These are phyloP conservation scores for Allium sativum DNA, from an alignment of 106 monocot species.

Conservation along the genomic window DNA sequence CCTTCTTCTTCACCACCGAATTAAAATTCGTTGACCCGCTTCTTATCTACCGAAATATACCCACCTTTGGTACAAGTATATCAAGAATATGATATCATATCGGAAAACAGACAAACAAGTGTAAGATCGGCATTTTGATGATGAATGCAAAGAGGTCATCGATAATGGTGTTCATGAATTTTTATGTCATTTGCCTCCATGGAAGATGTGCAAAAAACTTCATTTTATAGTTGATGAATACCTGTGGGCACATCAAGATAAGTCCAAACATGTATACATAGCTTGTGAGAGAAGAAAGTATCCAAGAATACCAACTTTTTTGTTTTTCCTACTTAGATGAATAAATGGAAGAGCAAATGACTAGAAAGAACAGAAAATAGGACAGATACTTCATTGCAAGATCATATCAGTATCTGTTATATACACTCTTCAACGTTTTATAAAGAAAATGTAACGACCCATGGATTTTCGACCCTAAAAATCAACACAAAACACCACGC, in stretches of 20 bases:
- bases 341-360: slow-evolving; percentile 65
- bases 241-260: slow-evolving; percentile 98
- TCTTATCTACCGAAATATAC: slow-evolving; percentile 81
- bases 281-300: slow-evolving; percentile 82
- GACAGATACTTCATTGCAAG: slow-evolving; percentile 94
- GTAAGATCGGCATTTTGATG: slow-evolving; percentile 96
- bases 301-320: slow-evolving; percentile 99
- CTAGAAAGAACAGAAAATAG: slow-evolving; percentile 81
- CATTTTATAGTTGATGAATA: slow-evolving; percentile 94
- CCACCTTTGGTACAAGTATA: slow-evolving; percentile 96
- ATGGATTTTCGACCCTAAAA: too few species aligned
- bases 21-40: slow-evolving; percentile 81
- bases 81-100: slow-evolving; percentile 91
- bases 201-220: slow-evolving; percentile 92
- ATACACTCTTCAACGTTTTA: too few species aligned
- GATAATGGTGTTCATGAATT: slow-evolving; percentile 93
- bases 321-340: slow-evolving; percentile 83
- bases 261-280: slow-evolving; percentile 99
- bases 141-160: slow-evolving; percentile 93
- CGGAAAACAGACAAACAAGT: slow-evolving; percentile 91
- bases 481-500: too few species aligned
- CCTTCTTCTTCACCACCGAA: slow-evolving; percentile 87
- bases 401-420: too few species aligned
- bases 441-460: too few species aligned
- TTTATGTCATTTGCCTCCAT: slow-evolving; percentile 99